Conservation (phyloP, 805 yeast genomes). For the Kodamaea laetipori region DNA sequence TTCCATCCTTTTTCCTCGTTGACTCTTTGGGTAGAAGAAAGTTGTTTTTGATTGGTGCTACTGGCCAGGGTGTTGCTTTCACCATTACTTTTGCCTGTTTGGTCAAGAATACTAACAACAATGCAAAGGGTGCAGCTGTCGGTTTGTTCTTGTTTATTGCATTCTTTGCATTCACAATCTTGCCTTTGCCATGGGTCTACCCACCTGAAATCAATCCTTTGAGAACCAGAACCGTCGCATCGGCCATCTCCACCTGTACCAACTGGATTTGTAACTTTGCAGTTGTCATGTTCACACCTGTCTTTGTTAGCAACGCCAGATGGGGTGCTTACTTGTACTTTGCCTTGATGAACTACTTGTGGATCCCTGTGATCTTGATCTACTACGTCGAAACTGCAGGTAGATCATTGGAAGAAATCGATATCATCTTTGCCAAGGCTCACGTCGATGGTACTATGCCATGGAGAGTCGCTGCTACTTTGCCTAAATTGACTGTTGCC, state of each 20-base stretch:
- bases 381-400: conserved; percentile 43
- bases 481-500: conserved; percentile 57
- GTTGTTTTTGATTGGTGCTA: conserved; percentile 45
- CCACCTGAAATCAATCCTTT: conserved; percentile 50
- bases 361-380: conserved; percentile 43
- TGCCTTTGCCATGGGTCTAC: conserved; percentile 50
- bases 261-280: conserved; percentile 49
- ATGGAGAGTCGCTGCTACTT: conserved; percentile 61
- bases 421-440: conserved; percentile 65
- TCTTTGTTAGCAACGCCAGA: conserved; percentile 38
- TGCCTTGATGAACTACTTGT: conserved; percentile 39
- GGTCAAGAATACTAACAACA: conserved; percentile 30
- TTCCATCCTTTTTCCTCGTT: conserved; percentile 45
- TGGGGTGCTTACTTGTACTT: conserved; percentile 48
- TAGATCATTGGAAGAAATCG: conserved; percentile 48
- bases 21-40: conserved; percentile 49
- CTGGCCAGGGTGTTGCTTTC: conserved; percentile 44
- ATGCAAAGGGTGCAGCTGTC: conserved; percentile 48
- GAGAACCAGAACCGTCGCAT: conserved; percentile 48
- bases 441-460: conserved; percentile 57
- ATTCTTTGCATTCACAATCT: conserved; percentile 46
- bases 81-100: conserved; percentile 45
- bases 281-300: conserved; percentile 49
- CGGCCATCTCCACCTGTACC: conserved; percentile 47
- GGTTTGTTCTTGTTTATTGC: conserved; percentile 48